phyloP scores from a whole-genome alignment of 768 basidiomycete genomes.

The Dacryopinax spathularia region DNA sequence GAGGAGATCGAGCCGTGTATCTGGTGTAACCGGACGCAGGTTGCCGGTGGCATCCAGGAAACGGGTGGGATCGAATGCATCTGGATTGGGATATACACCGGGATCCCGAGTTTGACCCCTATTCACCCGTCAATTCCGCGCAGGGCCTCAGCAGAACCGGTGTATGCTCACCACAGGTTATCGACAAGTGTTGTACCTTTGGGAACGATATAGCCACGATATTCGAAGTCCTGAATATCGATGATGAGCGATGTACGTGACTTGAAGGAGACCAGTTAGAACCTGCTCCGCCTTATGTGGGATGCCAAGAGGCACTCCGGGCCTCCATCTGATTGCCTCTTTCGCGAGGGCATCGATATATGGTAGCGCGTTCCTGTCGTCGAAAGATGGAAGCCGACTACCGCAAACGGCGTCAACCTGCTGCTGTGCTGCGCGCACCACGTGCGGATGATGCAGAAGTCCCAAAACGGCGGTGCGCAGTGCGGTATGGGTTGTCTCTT shows the following conservation, averaged over 20 bases:
- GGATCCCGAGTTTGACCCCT: background rate
- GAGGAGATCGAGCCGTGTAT: background rate
- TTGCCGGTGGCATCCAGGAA: background rate
- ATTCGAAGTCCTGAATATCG: background rate
- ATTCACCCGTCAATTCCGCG: background rate
- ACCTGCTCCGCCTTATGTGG: background rate
- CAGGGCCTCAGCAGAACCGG: background rate
- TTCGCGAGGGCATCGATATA: conserved; percentile 6
- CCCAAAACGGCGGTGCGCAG: background rate
- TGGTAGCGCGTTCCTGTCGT: conserved; percentile 5
- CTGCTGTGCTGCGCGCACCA: background rate
- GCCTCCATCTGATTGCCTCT: background rate
- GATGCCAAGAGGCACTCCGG: background rate
- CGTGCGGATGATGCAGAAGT: background rate
- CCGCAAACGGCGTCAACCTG: background rate
- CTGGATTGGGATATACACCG: background rate
- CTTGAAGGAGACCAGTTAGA: background rate
- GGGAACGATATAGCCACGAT: conserved; percentile 10
- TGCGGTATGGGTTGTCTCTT: background rate
- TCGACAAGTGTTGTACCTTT: conserved; percentile 9
- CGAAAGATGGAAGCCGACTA: background rate
- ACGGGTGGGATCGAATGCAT: background rate
- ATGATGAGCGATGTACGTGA: background rate
- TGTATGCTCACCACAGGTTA: conserved; percentile 15
- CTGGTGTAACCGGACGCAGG: background rate